Base-by-base conservation (phyloP, 768 basidiomycete species). In the Hebeloma cylindrosporum region DNA sequence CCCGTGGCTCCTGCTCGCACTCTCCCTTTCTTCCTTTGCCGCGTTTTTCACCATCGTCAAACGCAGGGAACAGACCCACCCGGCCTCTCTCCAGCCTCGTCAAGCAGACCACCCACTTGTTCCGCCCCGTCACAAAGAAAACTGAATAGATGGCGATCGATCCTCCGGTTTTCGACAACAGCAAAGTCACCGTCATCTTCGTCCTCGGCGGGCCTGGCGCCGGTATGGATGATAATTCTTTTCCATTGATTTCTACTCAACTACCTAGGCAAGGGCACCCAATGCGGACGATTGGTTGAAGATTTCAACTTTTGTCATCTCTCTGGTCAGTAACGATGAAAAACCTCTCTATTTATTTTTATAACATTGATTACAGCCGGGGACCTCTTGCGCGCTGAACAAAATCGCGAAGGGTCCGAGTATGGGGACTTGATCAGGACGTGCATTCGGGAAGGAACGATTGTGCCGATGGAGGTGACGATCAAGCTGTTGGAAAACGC, bases 191-290 rank as follows among this genome's bases (percentile, higher is more conserved):
- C 13, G 94, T 99, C 45, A 74, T 98, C 59, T 99, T 89, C 59
- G 94, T 98, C 18, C 83, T 99, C 10, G 96, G 96, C 27, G 96
- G 96, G 0, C 96, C 96, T 14, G 96, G 96, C 39, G 93, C 93
- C 57, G 94, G 94, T 85, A 51, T 41, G 22, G 17, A 32, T 7
- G 18, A 13, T 18, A 39, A 14, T 31, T 30, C 22, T 47, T 22
- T 14, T 23, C 45, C 16, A 36, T 21, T 45, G 26, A 43, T 36
- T 42, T 23, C 38, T 32, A 29, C 32, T 47, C n/a, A 38, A 39
- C 18, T 14, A 7, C 25, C 14, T 52, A 94, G 94, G 94, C 47
- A 98, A 98, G 65, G 96, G 96, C 33, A 98, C 96, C 0, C 96
- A 98, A 64, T 97, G 93, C 61, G 78, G 74, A 18, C 77, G 72